Evolutionary conservation across 2,329 filamentous ascomycete species (phyloP).

Genomic region (Fusarium pseudoanthophilum): DNA sequence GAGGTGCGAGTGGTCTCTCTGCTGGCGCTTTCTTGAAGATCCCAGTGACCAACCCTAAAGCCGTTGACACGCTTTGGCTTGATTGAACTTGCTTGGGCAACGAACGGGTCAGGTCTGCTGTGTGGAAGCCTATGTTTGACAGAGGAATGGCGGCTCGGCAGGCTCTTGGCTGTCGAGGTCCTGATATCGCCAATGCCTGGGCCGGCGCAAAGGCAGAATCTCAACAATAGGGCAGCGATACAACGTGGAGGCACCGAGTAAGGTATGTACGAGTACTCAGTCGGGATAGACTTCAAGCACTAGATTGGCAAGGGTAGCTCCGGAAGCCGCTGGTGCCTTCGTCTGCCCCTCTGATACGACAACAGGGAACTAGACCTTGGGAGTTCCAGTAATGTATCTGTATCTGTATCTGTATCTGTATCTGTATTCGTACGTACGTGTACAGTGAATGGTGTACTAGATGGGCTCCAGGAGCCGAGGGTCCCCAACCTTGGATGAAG

Average conservation of each 20-base stretch:
- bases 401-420: neutral
- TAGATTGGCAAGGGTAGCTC: conserved; percentile 30
- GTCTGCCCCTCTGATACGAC: conserved; percentile 25
- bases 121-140: conserved; percentile 12
- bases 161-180: conserved; percentile 16
- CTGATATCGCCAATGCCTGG: conserved; percentile 22
- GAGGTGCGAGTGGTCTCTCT: conserved; percentile 37
- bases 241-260: conserved; percentile 30
- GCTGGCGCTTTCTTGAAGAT: conserved; percentile 37
- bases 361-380: conserved; percentile 17
- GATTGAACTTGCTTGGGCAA: conserved; percentile 14
- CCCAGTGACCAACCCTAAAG: conserved; percentile 29
- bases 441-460: conserved; percentile 10
- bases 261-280: conserved; percentile 18
- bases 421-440: neutral
- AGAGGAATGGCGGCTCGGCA: conserved; percentile 9
- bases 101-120: neutral
- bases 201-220: conserved; percentile 27
- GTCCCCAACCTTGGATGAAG: conserved; percentile 8
- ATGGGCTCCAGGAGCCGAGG: conserved; percentile 8
- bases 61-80: conserved; percentile 24
- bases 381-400: conserved; percentile 13
- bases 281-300: conserved; percentile 28
- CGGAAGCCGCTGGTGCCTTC: conserved; percentile 24
- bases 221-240: conserved; percentile 23